These are phyloP conservation scores for Vanrija pseudolonga DNA, from an alignment of 1,284 basidiomycete genomes.

Conservation along the genomic window DNA sequence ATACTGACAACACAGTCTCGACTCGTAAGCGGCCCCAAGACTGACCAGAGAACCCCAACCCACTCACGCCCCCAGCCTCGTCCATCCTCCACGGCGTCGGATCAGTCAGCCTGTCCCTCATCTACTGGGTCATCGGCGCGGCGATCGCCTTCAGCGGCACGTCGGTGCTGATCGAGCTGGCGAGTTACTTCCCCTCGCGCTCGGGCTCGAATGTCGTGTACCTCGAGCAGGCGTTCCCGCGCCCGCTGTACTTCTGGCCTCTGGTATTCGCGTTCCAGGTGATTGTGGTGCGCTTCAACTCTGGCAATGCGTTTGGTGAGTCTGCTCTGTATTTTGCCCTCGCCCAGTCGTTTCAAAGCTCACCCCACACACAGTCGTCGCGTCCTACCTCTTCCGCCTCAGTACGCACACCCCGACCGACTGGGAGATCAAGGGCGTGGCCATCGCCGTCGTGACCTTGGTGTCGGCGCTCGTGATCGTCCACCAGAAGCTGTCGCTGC, in stretches of 20 bases:
- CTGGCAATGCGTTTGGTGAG: slow-evolving; percentile 8
- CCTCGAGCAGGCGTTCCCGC: slow-evolving; percentile 26
- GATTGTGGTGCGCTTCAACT: slow-evolving; percentile 21
- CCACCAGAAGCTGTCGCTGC: not conserved
- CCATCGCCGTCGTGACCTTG: not conserved
- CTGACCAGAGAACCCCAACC: no score
- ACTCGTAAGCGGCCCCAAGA: slow-evolving; percentile 12
- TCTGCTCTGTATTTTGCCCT: no score
- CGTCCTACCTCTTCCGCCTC: slow-evolving; percentile 25
- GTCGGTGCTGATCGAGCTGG: slow-evolving; percentile 23
- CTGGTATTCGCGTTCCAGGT: slow-evolving; percentile 24
- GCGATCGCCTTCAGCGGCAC: slow-evolving; percentile 20
- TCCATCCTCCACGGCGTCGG: slow-evolving; percentile 11
- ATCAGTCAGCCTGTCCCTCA: slow-evolving; percentile 18
- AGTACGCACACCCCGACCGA: slow-evolving; percentile 11
- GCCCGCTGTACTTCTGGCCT: slow-evolving; percentile 25
- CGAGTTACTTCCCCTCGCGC: slow-evolving; percentile 24
- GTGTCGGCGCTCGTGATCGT: no score
- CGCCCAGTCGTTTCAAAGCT: no score
- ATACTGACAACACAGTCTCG: slow-evolving; percentile 4
- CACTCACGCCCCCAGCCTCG: slow-evolving; percentile 6
- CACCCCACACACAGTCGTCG: slow-evolving; percentile 3
- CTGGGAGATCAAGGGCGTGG: slow-evolving; percentile 21
- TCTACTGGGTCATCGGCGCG: slow-evolving; percentile 23
- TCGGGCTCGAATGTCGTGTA: slow-evolving; percentile 26